Evolutionary conservation across 345 rosid genomes (phyloP), one percentile per base, ranked within the genome.

Genomic region (Theobroma cacao): DNA sequence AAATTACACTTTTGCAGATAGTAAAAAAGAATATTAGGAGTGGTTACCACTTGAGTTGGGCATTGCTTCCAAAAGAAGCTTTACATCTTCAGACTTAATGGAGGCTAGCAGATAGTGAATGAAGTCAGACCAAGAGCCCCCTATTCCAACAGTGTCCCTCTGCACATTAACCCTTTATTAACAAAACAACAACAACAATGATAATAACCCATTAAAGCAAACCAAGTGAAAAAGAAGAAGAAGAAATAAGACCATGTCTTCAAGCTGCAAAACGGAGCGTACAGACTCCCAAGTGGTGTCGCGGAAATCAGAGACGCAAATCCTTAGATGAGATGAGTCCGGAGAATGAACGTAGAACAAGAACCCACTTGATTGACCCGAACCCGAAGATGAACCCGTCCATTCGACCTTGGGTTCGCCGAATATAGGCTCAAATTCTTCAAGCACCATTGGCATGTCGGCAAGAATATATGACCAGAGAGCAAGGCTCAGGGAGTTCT

Each of bases 41-140:
- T 30, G 74, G 28, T 62, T 77, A 89, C 97, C 92, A 58, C 77
- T 86, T 59, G 86, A 75, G 72, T 76, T 70, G 10, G 87, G 75
- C 31, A 38, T 69, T 36, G 82, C 82, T 66, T 86, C 90, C 2
- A 92, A 78, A 31, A 92, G 82, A 83, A 96, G 93, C 91, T 90
- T 94, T 41, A 90, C 91, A 80, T 90, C 88, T 22, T 88, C 88
- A 36, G 97, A 90, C 68, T 88, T 89, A 75, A 92, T 64, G 26
- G 97, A 92, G 78, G 94, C 89, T 15, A 84, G 20, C 3, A 91
- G 65, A 79, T 96, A 96, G 80, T 92, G 90, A 22, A 92, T 74
- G 82, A 94, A 92, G 64, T 96, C 98, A 7, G 89, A 88, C 98
- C 94, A 91, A 24, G 95, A 90, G 62, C 95, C 97, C 24, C 97